Conservation (phyloP, 805 yeast species). For the Saturnispora besseyi region DNA sequence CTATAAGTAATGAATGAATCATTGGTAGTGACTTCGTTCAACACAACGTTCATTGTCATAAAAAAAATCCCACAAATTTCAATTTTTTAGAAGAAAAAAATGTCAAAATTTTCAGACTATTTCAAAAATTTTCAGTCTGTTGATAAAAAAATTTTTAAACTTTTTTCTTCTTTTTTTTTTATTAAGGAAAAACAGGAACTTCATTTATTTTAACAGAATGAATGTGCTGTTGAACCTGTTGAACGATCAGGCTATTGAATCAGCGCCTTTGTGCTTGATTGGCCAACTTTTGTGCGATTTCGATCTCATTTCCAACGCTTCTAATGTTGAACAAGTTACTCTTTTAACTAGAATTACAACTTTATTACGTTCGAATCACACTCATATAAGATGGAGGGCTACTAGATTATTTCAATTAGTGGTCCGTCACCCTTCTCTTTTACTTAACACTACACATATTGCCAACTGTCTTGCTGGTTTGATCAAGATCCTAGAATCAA, state of each 20-base stretch:
- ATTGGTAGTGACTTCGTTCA: neutral
- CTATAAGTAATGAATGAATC: constrained; percentile 34
- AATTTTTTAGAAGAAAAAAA: neutral
- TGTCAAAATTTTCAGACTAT: neutral
- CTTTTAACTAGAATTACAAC: constrained; percentile 37
- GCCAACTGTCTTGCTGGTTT: constrained; percentile 30
- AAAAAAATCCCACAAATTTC: neutral
- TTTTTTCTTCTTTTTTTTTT: neutral
- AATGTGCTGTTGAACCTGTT: constrained; percentile 1
- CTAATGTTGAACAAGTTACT: constrained; percentile 43
- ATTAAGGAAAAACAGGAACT: neutral
- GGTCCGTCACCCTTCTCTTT: constrained; percentile 30
- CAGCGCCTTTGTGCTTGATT: constrained; percentile 1
- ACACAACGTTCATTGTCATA: neutral
- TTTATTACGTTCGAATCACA: constrained; percentile 35
- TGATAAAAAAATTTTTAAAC: neutral
- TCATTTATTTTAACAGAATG: neutral
- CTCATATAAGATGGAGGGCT: constrained; percentile 51
- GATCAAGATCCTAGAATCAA: constrained; percentile 33
- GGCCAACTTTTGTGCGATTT: constrained; percentile 17
- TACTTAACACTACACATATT: constrained; percentile 32
- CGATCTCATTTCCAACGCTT: constrained; percentile 20
- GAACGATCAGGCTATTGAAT: neutral
- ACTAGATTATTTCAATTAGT: constrained; percentile 35
- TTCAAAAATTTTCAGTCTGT: neutral